Evolutionary conservation across 1,139 yeast species (phyloP).

Genomic region (Candida sp.): DNA sequence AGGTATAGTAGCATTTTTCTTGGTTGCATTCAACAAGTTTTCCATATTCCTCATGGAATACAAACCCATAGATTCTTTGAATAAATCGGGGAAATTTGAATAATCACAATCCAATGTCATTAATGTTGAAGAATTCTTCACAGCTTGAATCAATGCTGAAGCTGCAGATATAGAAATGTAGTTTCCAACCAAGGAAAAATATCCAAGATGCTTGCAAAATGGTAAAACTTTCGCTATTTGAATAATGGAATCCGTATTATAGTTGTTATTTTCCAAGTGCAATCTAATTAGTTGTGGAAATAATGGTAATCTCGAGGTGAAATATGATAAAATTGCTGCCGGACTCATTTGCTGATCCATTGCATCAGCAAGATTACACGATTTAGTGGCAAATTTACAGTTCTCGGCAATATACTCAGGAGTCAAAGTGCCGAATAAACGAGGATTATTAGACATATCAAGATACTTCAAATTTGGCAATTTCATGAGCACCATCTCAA

Average conservation of each 20-base stretch:
- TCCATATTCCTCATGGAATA: slow-evolving; percentile 76
- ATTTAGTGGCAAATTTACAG: slow-evolving; percentile 1
- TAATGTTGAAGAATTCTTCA: slow-evolving; percentile 37
- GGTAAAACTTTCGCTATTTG: slow-evolving; percentile 63
- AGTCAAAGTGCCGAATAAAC: slow-evolving; percentile 39
- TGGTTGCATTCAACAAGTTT: slow-evolving; percentile 22
- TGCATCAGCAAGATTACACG: not conserved
- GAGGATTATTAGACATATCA: slow-evolving; percentile 65
- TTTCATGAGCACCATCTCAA: slow-evolving; percentile 28
- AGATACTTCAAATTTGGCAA: slow-evolving; percentile 54
- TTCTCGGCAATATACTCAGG: not conserved
- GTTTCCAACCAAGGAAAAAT: slow-evolving; percentile 62
- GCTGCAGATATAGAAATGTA: slow-evolving; percentile 43
- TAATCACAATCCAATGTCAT: slow-evolving; percentile 40
- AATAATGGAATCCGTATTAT: slow-evolving; percentile 44
- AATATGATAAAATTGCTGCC: slow-evolving; percentile 27
- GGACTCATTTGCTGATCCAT: slow-evolving; percentile 8
- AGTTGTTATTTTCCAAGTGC: slow-evolving; percentile 59
- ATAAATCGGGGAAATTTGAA: slow-evolving; percentile 35
- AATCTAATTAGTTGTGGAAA: slow-evolving; percentile 54
- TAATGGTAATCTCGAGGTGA: slow-evolving; percentile 55
- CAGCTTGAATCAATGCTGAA: slow-evolving; percentile 37
- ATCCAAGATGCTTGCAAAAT: slow-evolving; percentile 53
- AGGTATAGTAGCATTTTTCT: slow-evolving; percentile 7
- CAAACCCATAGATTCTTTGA: slow-evolving; percentile 59